A percentile compares a stretch with the other conserved stretches of the same genome.
Conservation (phyloP, 1,284 basidiomycete species). For the Marasmius sp. region DNA sequence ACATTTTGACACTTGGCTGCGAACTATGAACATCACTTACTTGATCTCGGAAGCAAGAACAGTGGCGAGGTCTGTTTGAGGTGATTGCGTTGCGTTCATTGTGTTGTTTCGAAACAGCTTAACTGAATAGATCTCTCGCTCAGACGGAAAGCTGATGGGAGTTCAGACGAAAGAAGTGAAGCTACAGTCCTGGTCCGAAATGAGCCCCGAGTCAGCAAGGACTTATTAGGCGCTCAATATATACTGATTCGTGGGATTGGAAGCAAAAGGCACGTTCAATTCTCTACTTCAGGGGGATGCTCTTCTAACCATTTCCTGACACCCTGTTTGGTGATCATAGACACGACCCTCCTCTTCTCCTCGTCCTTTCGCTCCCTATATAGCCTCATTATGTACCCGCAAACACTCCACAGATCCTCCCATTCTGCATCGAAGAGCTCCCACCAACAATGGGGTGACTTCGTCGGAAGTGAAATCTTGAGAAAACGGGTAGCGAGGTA, state of each 20-base stretch:
- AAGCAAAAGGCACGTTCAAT: too few species aligned
- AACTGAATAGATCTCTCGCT: too few species aligned
- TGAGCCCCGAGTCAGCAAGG: too few species aligned
- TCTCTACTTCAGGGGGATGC: not conserved
- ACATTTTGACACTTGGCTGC: slow-evolving; percentile 1
- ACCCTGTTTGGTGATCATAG: slow-evolving; percentile 67
- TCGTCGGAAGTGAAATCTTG: slow-evolving; percentile 70
- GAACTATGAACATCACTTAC: slow-evolving; percentile 34
- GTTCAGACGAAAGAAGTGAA: not conserved
- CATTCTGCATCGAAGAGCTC: slow-evolving; percentile 83
- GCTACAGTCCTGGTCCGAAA: too few species aligned
- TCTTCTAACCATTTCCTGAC: slow-evolving; percentile 76
- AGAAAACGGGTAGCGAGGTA: slow-evolving; percentile 72
- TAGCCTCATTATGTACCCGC: slow-evolving; percentile 77
- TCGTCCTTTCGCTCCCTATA: slow-evolving; percentile 54
- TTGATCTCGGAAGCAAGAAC: slow-evolving; percentile 68
- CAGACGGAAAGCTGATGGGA: not conserved
- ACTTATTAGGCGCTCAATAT: too few species aligned
- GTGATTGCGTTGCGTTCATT: slow-evolving; percentile 16
- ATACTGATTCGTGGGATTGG: too few species aligned
- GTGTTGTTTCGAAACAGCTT: not conserved
- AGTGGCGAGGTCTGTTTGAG: slow-evolving; percentile 54
- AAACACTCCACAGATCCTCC: slow-evolving; percentile 83
- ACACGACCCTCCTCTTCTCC: slow-evolving; percentile 44
- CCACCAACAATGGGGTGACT: slow-evolving; percentile 77